A percentile compares a stretch with the other conserved stretches of the same genome.
Conservation (phyloP, 352 stramenopile genomes). For the Phytophthora sp. region DNA sequence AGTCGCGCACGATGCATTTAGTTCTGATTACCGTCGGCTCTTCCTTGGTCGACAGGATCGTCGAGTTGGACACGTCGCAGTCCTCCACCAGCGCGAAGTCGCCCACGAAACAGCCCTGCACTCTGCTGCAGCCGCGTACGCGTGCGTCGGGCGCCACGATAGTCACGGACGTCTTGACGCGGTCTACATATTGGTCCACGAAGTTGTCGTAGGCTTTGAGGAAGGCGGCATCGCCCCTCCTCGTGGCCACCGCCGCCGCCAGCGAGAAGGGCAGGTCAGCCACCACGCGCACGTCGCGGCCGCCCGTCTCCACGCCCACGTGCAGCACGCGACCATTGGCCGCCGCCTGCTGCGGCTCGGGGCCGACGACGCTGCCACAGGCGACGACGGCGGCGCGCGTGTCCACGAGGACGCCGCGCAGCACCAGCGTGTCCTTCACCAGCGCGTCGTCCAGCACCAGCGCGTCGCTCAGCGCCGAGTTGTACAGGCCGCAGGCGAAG, state of each 20-base stretch:
- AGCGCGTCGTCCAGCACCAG: constrained; percentile 79
- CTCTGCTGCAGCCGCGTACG: constrained; percentile 64
- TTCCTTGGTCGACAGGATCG: constrained; percentile 64
- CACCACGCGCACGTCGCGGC: constrained; percentile 69
- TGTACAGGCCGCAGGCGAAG: constrained; percentile 71
- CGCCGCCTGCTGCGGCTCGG: constrained; percentile 29
- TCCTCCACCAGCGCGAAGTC: constrained; percentile 60
- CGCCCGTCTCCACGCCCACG: constrained; percentile 85
- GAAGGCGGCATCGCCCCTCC: constrained; percentile 45
- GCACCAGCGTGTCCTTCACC: constrained; percentile 70
- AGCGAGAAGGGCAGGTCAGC: constrained; percentile 78
- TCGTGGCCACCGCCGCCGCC: constrained; percentile 44
- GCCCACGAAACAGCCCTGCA: constrained; percentile 78
- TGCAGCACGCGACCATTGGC: constrained; percentile 72
- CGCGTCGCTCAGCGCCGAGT: constrained; percentile 61
- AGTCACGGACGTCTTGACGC: constrained; percentile 46
- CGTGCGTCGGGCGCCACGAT: constrained; percentile 59
- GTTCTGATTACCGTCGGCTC: constrained; percentile 51
- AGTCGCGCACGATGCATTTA: constrained; percentile 71
- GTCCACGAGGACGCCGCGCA: constrained; percentile 58
- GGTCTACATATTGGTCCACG: constrained; percentile 60
- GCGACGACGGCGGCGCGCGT: constrained; percentile 56
- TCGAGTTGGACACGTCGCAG: constrained; percentile 61
- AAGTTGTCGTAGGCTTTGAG: constrained; percentile 52
- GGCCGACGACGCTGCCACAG: constrained; percentile 66